Evolutionary conservation across 2,329 filamentous ascomycete species (phyloP).

Genomic region (Venturia carpophila): DNA sequence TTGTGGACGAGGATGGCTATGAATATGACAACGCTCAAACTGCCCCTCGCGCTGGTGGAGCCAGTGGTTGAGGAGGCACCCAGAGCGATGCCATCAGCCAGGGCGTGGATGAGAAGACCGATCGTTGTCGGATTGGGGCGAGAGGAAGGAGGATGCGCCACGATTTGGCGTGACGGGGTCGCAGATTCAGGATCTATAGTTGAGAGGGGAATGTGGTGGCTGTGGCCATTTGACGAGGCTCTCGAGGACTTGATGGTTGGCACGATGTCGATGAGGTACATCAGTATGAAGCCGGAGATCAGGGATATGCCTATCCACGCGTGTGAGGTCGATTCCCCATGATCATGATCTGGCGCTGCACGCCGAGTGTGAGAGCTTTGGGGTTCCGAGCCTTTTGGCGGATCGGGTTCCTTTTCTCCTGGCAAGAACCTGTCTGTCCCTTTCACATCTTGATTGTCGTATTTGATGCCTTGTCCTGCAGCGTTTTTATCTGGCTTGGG

Average conservation of each 20-base stretch:
- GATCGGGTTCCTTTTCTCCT: not conserved
- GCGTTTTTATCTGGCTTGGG: constrained; percentile 1
- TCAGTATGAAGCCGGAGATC: constrained; percentile 82
- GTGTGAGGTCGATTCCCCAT: constrained; percentile 30
- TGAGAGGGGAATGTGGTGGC: constrained; percentile 71
- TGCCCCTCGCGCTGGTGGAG: constrained; percentile 54
- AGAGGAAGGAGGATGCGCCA: constrained; percentile 33
- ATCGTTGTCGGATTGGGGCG: constrained; percentile 53
- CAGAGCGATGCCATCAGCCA: constrained; percentile 90
- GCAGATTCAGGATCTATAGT: constrained; percentile 55
- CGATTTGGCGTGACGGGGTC: constrained; percentile 24
- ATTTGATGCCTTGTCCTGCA: constrained; percentile 4
- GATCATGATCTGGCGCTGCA: constrained; percentile 1
- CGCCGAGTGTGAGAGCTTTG: not conserved
- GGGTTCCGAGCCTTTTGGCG: not conserved
- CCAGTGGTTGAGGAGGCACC: constrained; percentile 63
- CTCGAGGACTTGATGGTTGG: constrained; percentile 24
- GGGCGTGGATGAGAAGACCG: constrained; percentile 91
- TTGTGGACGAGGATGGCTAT: constrained; percentile 97
- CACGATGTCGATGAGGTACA: constrained; percentile 79
- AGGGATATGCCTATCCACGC: constrained; percentile 83
- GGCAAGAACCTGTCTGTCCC: constrained; percentile 8
- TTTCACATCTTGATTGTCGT: not conserved
- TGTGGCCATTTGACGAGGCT: constrained; percentile 5
- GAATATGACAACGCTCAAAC: constrained; percentile 85